Percentiles rank a stretch among this genome's conserved stretches.
Evolutionary conservation across 345 rosid genomes (phyloP).

Genomic region (Eutrema yunnanense): DNA sequence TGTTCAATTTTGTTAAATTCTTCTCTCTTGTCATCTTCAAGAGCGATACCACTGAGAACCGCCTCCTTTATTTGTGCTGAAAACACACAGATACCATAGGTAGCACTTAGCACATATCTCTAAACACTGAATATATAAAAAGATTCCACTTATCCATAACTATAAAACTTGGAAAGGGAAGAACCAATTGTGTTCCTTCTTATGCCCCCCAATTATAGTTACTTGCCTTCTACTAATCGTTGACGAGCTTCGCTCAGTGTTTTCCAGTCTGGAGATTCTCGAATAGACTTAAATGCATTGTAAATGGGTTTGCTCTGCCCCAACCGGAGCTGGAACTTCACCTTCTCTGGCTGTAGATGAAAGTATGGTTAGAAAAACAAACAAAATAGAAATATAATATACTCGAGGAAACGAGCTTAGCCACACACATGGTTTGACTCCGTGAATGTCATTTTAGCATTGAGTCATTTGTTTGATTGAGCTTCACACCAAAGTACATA

Average conservation of each 20-base stretch:
- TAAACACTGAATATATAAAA: neutral
- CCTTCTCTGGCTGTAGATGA: constrained; percentile 30
- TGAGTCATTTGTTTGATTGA: neutral
- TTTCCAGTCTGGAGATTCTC: constrained; percentile 65
- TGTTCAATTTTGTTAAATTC: constrained; percentile 92
- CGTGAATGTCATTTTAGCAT: neutral
- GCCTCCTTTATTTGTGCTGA: constrained; percentile 87
- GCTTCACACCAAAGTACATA: neutral
- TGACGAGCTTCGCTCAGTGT: constrained; percentile 59
- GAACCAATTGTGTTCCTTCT: neutral
- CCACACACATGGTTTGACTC: neutral
- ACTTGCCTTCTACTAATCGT: constrained; percentile 74
- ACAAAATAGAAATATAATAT: neutral
- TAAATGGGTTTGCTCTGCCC: constrained; percentile 90
- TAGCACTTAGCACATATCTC: constrained; percentile 17
- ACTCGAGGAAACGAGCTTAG: neutral
- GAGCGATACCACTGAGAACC: constrained; percentile 85
- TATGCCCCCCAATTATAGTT: neutral
- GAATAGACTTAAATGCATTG: constrained; percentile 68
- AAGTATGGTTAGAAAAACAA: neutral
- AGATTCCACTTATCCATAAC: neutral
- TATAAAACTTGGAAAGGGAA: neutral
- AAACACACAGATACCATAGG: constrained; percentile 17
- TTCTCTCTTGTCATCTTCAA: constrained; percentile 81
- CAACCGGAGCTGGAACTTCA: constrained; percentile 45